Conservation (phyloP, 805 yeast species). For the Teunomyces barrocoloradensis region DNA sequence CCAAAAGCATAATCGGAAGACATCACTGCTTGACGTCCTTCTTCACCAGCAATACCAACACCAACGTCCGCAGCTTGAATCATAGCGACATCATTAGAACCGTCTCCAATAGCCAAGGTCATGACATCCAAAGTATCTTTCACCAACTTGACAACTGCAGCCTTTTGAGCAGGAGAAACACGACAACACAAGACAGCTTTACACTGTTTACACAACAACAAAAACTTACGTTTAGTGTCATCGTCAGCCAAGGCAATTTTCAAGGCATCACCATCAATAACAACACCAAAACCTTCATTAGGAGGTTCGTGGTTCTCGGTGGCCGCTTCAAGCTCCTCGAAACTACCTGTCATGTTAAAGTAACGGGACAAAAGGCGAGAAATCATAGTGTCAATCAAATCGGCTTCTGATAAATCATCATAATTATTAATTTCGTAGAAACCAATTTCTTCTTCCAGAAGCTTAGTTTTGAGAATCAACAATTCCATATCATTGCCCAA, state of each 20-base stretch:
- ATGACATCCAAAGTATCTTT: slow-evolving; percentile 63
- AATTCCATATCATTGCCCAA: slow-evolving; percentile 67
- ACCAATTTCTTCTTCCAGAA: slow-evolving; percentile 24
- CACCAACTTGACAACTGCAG: slow-evolving; percentile 67
- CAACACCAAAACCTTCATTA: slow-evolving; percentile 51
- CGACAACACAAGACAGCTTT: slow-evolving; percentile 79
- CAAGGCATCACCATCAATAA: slow-evolving; percentile 71
- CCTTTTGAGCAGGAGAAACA: slow-evolving; percentile 82
- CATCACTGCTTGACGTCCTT: slow-evolving; percentile 87
- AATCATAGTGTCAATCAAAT: slow-evolving; percentile 46
- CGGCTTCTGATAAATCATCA: slow-evolving; percentile 24
- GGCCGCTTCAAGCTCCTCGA: slow-evolving; percentile 56
- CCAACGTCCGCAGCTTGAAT: slow-evolving; percentile 84
- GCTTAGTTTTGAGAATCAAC: slow-evolving; percentile 48
- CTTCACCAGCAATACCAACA: slow-evolving; percentile 84
- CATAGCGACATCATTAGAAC: slow-evolving; percentile 87
- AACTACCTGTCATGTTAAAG: slow-evolving; percentile 58
- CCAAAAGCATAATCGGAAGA: slow-evolving; percentile 82
- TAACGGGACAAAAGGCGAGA: slow-evolving; percentile 51
- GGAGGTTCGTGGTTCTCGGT: slow-evolving; percentile 66
- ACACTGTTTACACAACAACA: slow-evolving; percentile 72
- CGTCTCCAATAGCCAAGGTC: slow-evolving; percentile 83
- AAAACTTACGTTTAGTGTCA: slow-evolving; percentile 47
- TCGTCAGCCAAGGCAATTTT: slow-evolving; percentile 40
- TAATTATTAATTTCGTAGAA: slow-evolving; percentile 18